Percentiles rank a stretch among this genome's conserved stretches.
phyloP scores from a whole-genome alignment of 176 grass and related monocot species.

The Aegilops bicornis region DNA sequence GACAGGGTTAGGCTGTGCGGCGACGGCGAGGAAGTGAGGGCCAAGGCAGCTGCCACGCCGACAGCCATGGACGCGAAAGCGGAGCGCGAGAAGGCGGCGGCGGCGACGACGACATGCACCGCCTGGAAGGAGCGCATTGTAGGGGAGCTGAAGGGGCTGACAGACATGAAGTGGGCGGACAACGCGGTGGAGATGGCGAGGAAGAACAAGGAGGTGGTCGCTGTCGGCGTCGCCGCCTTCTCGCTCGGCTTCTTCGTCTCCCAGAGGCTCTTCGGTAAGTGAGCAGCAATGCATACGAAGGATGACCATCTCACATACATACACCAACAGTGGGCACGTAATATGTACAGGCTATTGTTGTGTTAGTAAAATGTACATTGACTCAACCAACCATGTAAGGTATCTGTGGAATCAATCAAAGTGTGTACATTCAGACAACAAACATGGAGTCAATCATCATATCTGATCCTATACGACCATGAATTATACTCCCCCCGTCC shows the following conservation, averaged over 20 bases:
- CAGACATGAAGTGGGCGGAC: conserved; percentile 34
- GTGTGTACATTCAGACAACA: too few relatives aligned
- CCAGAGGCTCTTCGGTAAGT: conserved; percentile 24
- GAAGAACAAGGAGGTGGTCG: conserved; percentile 54
- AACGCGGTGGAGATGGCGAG: background rate
- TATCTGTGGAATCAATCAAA: too few relatives aligned
- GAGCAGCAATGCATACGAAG: background rate
- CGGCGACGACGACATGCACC: background rate
- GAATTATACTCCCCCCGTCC: too few relatives aligned
- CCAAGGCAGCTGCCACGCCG: background rate
- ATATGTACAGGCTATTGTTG: background rate
- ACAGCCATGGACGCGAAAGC: background rate
- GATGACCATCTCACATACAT: background rate
- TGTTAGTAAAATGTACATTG: background rate
- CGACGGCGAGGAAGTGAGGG: conserved; percentile 3
- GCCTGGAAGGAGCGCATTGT: conserved; percentile 16
- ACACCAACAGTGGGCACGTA: background rate
- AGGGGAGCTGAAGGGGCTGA: background rate
- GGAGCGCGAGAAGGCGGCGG: background rate
- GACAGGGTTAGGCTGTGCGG: background rate
- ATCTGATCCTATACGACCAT: too few relatives aligned
- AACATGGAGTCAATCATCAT: too few relatives aligned
- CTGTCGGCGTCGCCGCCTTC: conserved; percentile 25
- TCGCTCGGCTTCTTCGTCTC: conserved; percentile 39
- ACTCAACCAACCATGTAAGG: too few relatives aligned